Percentiles rank a stretch among this genome's conserved stretches.
phyloP scores from a whole-genome alignment of 139 green algal genomes.

The Mesostigma viride region DNA sequence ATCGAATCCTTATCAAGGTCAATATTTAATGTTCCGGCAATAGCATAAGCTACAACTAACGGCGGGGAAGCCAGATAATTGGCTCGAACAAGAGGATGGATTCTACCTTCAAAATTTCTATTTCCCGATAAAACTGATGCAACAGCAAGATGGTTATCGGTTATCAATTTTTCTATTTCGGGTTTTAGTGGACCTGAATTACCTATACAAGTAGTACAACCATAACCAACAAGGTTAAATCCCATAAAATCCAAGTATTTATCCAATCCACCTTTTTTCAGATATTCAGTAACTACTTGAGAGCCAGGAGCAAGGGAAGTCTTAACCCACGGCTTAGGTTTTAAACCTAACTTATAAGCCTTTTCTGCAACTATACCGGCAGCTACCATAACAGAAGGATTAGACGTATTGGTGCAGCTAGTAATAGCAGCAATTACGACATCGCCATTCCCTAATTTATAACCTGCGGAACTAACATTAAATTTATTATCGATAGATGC shows the following conservation, averaged over 20 bases:
- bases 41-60: constrained; percentile 19
- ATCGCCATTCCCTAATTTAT: not conserved
- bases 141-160: not conserved
- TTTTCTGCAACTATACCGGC: constrained; percentile 3
- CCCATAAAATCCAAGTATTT: not conserved
- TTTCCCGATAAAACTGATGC: not conserved
- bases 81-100: not conserved
- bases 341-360: not conserved
- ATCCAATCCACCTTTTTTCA: not conserved
- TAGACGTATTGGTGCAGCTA: constrained; percentile 16
- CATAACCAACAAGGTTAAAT: constrained; percentile 14
- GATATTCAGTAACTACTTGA: constrained; percentile 11
- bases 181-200: not conserved
- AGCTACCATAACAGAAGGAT: constrained; percentile 9
- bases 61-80: constrained; percentile 14
- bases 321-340: constrained; percentile 7
- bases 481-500: too few species aligned
- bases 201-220: constrained; percentile 13
- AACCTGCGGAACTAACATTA: too few species aligned
- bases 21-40: constrained; percentile 1
- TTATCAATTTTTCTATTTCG: not conserved
- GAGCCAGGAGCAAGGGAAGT: constrained; percentile 5
- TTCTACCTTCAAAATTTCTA: constrained; percentile 5
- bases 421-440: not conserved
- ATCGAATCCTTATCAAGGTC: constrained; percentile 13